These are phyloP conservation scores for Leccinum obscurum DNA, from an alignment of 768 basidiomycete genomes.

Conservation along the genomic window DNA sequence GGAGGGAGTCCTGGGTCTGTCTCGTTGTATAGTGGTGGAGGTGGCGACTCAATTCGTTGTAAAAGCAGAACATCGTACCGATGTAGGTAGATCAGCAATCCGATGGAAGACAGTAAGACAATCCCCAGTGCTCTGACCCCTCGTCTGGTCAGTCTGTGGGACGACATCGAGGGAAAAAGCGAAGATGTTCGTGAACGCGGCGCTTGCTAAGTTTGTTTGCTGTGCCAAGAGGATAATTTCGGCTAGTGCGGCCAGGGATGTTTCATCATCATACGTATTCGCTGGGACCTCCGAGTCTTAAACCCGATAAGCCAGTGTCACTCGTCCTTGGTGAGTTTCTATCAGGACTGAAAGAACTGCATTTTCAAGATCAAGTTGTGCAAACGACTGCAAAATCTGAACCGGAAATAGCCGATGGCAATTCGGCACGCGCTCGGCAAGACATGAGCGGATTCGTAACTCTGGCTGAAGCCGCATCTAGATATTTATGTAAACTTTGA, in stretches of 20 bases:
- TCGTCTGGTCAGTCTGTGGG: constrained; percentile 26
- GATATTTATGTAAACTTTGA: too few species aligned
- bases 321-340: too few species aligned
- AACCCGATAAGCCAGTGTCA: too few species aligned
- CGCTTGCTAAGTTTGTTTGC: not conserved
- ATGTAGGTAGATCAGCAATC: constrained; percentile 15
- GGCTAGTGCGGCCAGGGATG: not conserved
- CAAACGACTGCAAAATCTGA: too few species aligned
- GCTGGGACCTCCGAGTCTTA: too few species aligned
- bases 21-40: not conserved
- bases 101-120: constrained; percentile 9
- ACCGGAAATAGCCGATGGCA: too few species aligned
- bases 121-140: constrained; percentile 18
- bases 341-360: too few species aligned
- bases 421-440: too few species aligned
- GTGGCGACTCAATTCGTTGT: not conserved
- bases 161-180: constrained; percentile 18
- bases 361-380: too few species aligned
- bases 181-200: not conserved
- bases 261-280: not conserved
- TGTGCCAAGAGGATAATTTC: not conserved
- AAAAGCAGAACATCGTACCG: constrained; percentile 4
- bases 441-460: too few species aligned
- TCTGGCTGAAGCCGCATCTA: too few species aligned
- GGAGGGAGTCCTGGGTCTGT: constrained; percentile 35